Percentiles rank a stretch among this genome's conserved stretches.
Evolutionary conservation across 2,329 filamentous ascomycete genomes (phyloP).

Genomic region (Neocatenulostroma microsporum): DNA sequence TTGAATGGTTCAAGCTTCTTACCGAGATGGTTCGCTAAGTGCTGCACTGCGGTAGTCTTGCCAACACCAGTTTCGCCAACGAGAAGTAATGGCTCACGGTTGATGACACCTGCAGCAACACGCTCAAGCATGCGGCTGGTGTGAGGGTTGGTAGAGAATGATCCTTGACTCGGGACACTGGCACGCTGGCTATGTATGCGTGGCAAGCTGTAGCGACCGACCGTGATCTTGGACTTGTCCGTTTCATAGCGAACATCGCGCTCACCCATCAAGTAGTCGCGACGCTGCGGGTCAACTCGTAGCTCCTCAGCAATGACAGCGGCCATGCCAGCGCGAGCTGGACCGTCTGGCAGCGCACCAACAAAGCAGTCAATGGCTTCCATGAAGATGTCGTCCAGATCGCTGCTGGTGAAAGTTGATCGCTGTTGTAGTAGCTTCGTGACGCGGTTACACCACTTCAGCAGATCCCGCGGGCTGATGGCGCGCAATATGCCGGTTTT

Average conservation of each 20-base stretch:
- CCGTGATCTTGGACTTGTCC: constrained; percentile 20
- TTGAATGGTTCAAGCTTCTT: constrained; percentile 90
- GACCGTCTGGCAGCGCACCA: constrained; percentile 63
- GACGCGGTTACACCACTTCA: constrained; percentile 85
- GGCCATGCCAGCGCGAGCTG: constrained; percentile 54
- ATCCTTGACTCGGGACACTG: constrained; percentile 36
- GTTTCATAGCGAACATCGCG: constrained; percentile 63
- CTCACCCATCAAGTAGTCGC: constrained; percentile 66
- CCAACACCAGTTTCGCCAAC: constrained; percentile 99
- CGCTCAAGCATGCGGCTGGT: constrained; percentile 81
- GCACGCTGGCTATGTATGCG: constrained; percentile 6
- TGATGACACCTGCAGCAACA: constrained; percentile 71
- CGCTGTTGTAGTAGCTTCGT: constrained; percentile 55
- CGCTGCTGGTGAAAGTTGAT: constrained; percentile 57
- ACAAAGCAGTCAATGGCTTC: constrained; percentile 91
- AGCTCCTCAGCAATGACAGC: constrained; percentile 75
- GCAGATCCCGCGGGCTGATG: constrained; percentile 65
- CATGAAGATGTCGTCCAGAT: constrained; percentile 82
- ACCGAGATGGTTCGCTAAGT: constrained; percentile 74
- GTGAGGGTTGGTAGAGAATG: constrained; percentile 83
- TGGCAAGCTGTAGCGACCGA: constrained; percentile 26
- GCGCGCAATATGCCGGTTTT: constrained; percentile 53
- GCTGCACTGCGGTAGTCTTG: constrained; percentile 94
- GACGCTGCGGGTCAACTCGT: constrained; percentile 73
- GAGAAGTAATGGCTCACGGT: constrained; percentile 81